These are phyloP conservation scores for Diplodia intermedia DNA, from an alignment of 2,329 filamentous ascomycete species.

Conservation along the genomic window DNA sequence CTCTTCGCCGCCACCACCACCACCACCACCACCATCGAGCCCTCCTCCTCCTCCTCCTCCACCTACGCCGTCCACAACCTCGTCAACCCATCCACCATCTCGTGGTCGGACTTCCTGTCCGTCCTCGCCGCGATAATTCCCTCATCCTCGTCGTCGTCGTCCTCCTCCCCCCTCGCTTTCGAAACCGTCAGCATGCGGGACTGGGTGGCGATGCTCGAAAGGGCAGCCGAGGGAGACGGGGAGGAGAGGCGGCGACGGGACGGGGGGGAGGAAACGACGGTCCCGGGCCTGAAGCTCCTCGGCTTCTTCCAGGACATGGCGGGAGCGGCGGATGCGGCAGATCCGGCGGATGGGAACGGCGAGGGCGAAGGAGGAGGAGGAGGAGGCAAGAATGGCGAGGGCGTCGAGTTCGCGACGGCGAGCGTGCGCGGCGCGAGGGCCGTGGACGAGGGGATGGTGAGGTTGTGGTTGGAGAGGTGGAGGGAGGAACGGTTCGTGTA, in stretches of 20 bases:
- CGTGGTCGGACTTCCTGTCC: slow-evolving; percentile 31
- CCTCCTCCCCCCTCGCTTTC: background rate
- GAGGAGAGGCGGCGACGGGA: background rate
- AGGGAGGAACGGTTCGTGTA: slow-evolving; percentile 3
- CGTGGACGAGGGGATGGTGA: background rate
- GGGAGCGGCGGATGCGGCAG: background rate
- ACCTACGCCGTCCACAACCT: slow-evolving; percentile 32
- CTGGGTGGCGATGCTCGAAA: slow-evolving; percentile 30
- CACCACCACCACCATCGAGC: too few relatives aligned
- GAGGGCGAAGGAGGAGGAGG: background rate
- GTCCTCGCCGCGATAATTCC: slow-evolving; percentile 15
- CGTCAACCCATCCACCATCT: slow-evolving; percentile 28
- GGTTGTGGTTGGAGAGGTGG: slow-evolving; percentile 3
- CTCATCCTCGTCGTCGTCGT: background rate
- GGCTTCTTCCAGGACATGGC: slow-evolving; percentile 33
- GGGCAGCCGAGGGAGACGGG: background rate
- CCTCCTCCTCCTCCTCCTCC: background rate
- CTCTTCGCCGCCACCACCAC: background rate
- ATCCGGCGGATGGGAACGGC: too few relatives aligned
- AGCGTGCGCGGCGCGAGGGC: slow-evolving; percentile 8
- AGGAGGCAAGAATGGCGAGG: slow-evolving; percentile 5
- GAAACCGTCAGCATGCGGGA: slow-evolving; percentile 30
- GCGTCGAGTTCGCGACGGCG: slow-evolving; percentile 13
- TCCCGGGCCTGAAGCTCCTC: slow-evolving; percentile 33
- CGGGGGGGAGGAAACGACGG: background rate